Evolutionary conservation across 2,329 filamentous ascomycete genomes (phyloP), one percentile per base, ranked within the genome.

Genomic region (Thelonectria olida): DNA sequence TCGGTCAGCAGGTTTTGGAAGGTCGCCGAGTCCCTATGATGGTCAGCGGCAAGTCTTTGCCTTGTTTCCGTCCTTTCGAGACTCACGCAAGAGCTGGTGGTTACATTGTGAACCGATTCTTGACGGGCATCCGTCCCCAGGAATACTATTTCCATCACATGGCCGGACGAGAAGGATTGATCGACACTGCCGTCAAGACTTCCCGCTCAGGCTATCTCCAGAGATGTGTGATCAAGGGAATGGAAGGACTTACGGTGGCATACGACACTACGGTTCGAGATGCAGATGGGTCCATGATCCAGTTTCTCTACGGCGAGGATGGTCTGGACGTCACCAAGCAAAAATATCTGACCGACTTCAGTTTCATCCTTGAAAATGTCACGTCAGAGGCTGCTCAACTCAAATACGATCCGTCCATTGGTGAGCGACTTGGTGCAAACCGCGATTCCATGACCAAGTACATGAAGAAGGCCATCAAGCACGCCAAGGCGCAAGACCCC

Each of bases 121-220:
- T 99, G 84, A 99, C 96, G 22, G 96, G 96, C 62, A 96, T 99
- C 63, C 89, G 95, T 55, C 96, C 96, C 5, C 96, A 99, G 73
- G 96, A 99, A 76, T 99, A 97, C 78, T 99, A 95, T 77, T 99
- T 99, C 83, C 96, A 99, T 86, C 93, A 96, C 78, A 99, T 99
- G 96, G 96, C 95, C 73, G 96, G 96, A 71, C 89, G 96, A 80
- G 96, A 99, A 84, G 96, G 96, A 83, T 83, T 99, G 67, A 99
- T 99, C 74, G 96, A 99, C 85, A 99, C 96, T 19, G 96, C 96
- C 66, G 96, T 99, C 77, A 99, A 99, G 81, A 99, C 96, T 2
- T 97, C 95, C 9, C 90, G 96, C 74, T 98, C 96, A 25, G 96
- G 96, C 62, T 99, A 99, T 75, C 83, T 99, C 52, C 96, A 99